phyloP scores from a whole-genome alignment of 2,329 filamentous ascomycete genomes.

The Cladophialophora exuberans region DNA sequence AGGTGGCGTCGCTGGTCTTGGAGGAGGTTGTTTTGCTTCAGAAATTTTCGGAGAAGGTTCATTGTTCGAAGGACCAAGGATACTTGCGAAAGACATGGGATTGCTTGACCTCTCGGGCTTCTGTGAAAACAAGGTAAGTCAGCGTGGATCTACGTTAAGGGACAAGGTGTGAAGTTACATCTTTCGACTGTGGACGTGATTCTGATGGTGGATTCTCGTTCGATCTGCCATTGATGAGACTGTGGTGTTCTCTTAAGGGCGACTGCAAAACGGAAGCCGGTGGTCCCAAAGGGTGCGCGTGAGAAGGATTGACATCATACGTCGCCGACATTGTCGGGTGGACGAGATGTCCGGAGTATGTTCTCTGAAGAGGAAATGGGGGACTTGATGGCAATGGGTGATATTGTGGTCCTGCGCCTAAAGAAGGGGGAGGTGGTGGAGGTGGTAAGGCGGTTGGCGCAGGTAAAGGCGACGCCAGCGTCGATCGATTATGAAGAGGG shows the following conservation, averaged over 20 bases:
- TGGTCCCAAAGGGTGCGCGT: constrained; percentile 46
- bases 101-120: constrained; percentile 75
- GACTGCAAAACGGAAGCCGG: constrained; percentile 45
- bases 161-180: constrained; percentile 37
- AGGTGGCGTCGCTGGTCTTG: constrained; percentile 33
- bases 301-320: constrained; percentile 43
- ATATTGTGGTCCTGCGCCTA: constrained; percentile 27
- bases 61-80: constrained; percentile 56
- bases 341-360: constrained; percentile 26
- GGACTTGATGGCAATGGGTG: constrained; percentile 30
- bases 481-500: constrained; percentile 41
- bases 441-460: constrained; percentile 30
- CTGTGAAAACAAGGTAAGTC: constrained; percentile 45
- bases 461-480: constrained; percentile 44
- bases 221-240: constrained; percentile 40
- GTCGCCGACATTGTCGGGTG: constrained; percentile 41
- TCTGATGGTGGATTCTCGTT: constrained; percentile 39
- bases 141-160: constrained; percentile 1
- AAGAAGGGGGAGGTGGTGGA: constrained; percentile 22
- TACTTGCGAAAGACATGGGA: constrained; percentile 95
- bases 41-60: constrained; percentile 34
- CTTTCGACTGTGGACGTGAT: constrained; percentile 44
- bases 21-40: constrained; percentile 28
- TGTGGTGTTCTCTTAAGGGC: constrained; percentile 46
- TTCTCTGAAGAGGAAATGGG: constrained; percentile 27